Percentiles rank a stretch among this genome's conserved stretches.
Conservation (phyloP, 2,329 filamentous ascomycete species). For the Venturia aucupariae region DNA sequence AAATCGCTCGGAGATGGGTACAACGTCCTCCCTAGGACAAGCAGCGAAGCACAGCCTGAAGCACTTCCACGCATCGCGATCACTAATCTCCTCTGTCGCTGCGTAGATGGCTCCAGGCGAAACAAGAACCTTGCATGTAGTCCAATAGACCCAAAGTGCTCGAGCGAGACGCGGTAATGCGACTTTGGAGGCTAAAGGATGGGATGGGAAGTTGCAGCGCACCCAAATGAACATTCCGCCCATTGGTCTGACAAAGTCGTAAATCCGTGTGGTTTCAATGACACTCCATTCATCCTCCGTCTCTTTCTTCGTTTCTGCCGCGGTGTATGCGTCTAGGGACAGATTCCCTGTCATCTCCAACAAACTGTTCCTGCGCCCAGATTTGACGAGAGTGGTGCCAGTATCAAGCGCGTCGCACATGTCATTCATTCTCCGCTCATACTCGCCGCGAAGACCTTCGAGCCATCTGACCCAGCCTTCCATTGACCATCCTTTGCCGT, state of each 20-base stretch:
- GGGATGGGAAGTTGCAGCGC: conserved; percentile 58
- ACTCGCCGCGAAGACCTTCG: conserved; percentile 69
- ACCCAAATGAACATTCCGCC: conserved; percentile 94
- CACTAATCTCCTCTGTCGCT: conserved; percentile 50
- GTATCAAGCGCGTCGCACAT: conserved; percentile 70
- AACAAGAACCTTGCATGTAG: conserved; percentile 57
- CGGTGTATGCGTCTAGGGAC: conserved; percentile 28
- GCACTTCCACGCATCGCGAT: conserved; percentile 58
- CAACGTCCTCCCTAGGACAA: conserved; percentile 62
- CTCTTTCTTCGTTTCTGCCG: conserved; percentile 21
- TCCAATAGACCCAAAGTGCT: conserved; percentile 64
- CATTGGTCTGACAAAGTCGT: conserved; percentile 68
- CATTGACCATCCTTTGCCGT: conserved; percentile 62
- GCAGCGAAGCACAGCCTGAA: conserved; percentile 79
- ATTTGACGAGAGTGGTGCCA: conserved; percentile 55
- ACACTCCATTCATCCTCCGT: conserved; percentile 59
- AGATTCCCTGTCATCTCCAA: conserved; percentile 27
- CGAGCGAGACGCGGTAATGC: conserved; percentile 49
- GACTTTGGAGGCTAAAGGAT: conserved; percentile 53
- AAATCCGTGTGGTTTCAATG: conserved; percentile 64
- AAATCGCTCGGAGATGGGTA: conserved; percentile 52
- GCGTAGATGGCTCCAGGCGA: conserved; percentile 67
- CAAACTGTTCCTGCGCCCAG: conserved; percentile 38
- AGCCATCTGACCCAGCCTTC: conserved; percentile 90
- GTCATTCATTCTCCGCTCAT: conserved; percentile 72